These are phyloP conservation scores for Cytospora leucostoma DNA, from an alignment of 2,329 filamentous ascomycete genomes.

Conservation along the genomic window DNA sequence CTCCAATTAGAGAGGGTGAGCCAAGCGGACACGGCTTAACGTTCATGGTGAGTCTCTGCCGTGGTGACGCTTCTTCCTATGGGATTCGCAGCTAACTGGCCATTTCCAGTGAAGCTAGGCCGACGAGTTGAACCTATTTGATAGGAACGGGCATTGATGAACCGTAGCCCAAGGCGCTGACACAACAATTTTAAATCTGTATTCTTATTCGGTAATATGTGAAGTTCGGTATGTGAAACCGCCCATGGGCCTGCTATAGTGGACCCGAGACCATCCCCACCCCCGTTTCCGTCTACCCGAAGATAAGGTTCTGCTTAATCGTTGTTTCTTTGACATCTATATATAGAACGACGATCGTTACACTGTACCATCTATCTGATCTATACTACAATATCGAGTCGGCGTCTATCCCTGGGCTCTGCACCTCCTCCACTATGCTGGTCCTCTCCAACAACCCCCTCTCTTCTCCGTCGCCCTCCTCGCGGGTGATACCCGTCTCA, in stretches of 20 bases:
- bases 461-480: conserved; percentile 44
- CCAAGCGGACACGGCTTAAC: not conserved
- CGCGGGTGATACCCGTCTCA: conserved; percentile 41
- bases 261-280: not conserved
- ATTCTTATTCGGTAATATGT: too few relatives aligned
- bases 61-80: not conserved
- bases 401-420: conserved; percentile 29
- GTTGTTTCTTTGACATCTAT: not conserved
- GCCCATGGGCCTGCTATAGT: not conserved
- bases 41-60: not conserved
- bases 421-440: conserved; percentile 35
- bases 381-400: conserved; percentile 25
- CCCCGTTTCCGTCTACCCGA: too few relatives aligned
- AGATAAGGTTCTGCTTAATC: not conserved
- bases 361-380: not conserved
- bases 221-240: too few relatives aligned
- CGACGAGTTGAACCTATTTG: not conserved
- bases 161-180: too few relatives aligned
- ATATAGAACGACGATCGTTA: not conserved
- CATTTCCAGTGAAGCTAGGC: not conserved
- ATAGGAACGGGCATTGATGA: not conserved
- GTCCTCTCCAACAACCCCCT: conserved; percentile 44
- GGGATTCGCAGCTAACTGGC: not conserved
- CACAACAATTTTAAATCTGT: too few relatives aligned
- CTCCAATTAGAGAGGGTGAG: not conserved